Conservation (phyloP, 805 yeast genomes). For the Yarrowia porcina region DNA sequence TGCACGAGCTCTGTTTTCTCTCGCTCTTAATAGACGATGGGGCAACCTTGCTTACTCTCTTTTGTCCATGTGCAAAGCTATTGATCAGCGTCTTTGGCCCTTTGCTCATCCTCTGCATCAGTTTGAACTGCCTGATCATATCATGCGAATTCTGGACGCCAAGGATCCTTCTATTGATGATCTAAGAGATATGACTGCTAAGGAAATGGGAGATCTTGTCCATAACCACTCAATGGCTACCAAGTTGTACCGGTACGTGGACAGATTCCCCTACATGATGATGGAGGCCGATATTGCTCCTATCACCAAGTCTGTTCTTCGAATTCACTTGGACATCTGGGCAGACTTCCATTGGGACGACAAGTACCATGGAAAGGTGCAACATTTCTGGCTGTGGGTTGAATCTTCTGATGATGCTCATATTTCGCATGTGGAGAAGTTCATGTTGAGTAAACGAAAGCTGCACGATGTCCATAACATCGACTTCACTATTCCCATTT, state of each 20-base stretch:
- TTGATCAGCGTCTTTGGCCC: conserved; percentile 83
- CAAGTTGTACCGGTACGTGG: conserved; percentile 55
- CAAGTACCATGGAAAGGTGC: conserved; percentile 74
- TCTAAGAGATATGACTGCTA: conserved; percentile 65
- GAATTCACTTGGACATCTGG: conserved; percentile 65
- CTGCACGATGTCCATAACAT: conserved; percentile 58
- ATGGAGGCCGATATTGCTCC: conserved; percentile 84
- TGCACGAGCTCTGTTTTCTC: conserved; percentile 81
- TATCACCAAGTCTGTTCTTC: conserved; percentile 78
- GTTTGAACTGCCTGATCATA: conserved; percentile 67
- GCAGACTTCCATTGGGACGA: conserved; percentile 88
- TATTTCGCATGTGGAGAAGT: conserved; percentile 77
- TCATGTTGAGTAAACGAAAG: conserved; percentile 61
- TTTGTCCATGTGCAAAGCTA: conserved; percentile 78
- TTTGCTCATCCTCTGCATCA: conserved; percentile 87
- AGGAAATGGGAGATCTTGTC: conserved; percentile 84
- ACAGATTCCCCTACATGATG: conserved; percentile 71
- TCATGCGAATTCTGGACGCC: conserved; percentile 57
- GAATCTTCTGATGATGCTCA: conserved; percentile 76
- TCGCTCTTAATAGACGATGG: conserved; percentile 90
- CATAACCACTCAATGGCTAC: conserved; percentile 77
- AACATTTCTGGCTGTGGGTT: conserved; percentile 87
- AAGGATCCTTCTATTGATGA: conserved; percentile 58
- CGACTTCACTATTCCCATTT: conserved; percentile 88
- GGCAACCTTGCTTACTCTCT: conserved; percentile 72